Evolutionary conservation across 805 yeast genomes (phyloP).

Genomic region (Priceomyces castillae): DNA sequence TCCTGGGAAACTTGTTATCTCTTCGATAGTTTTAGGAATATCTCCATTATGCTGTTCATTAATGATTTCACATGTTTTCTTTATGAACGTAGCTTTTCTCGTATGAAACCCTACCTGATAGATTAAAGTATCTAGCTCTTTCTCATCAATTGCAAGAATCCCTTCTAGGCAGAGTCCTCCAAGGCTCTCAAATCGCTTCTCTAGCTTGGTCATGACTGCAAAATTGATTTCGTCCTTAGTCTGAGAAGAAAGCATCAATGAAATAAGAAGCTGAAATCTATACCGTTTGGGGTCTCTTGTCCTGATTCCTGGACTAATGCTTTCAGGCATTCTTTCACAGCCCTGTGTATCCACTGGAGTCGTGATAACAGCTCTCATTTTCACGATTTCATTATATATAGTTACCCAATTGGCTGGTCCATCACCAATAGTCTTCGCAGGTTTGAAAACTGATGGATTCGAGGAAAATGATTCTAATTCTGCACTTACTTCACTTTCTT

Average conservation of each 20-base stretch:
- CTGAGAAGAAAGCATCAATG: slow-evolving; percentile 86
- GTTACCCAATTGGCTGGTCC: slow-evolving; percentile 49
- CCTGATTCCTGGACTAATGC: slow-evolving; percentile 36
- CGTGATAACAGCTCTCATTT: slow-evolving; percentile 61
- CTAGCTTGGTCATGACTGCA: slow-evolving; percentile 60
- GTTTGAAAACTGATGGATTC: not conserved
- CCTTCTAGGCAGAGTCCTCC: slow-evolving; percentile 62
- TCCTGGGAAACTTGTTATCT: slow-evolving; percentile 73
- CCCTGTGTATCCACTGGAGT: slow-evolving; percentile 92
- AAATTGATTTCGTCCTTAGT: slow-evolving; percentile 87
- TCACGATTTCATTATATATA: slow-evolving; percentile 58
- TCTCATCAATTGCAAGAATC: slow-evolving; percentile 47
- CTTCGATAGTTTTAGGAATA: slow-evolving; percentile 68
- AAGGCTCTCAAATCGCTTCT: slow-evolving; percentile 3
- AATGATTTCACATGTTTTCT: slow-evolving; percentile 55
- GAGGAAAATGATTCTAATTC: too few relatives aligned
- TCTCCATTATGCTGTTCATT: slow-evolving; percentile 55
- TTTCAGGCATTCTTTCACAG: slow-evolving; percentile 59
- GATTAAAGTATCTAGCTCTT: slow-evolving; percentile 63
- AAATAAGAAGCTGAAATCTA: slow-evolving; percentile 72
- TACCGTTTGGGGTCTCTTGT: slow-evolving; percentile 34
- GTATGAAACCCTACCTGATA: slow-evolving; percentile 83
- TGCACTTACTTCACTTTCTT: not conserved
- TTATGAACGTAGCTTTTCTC: slow-evolving; percentile 71
- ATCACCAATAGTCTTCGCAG: not conserved